Evolutionary conservation across 768 basidiomycete species (phyloP), one percentile per base, ranked within the genome.

Genomic region (Mrakia hoshinonis): DNA sequence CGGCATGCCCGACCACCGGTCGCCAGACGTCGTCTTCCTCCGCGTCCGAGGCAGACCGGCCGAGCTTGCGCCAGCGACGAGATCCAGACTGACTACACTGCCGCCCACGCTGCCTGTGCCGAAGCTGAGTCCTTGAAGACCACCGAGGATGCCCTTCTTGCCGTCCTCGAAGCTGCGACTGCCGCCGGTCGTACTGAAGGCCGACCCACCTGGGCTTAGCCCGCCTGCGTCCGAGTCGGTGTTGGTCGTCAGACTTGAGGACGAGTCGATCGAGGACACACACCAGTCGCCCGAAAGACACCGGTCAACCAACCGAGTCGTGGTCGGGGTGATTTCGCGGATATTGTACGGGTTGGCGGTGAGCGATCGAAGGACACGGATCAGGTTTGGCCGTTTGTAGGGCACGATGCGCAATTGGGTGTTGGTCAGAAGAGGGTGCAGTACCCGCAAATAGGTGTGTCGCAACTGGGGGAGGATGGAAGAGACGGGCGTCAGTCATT

Each of bases 391-490:
- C 10, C 93, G 89, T 78, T 99, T 99, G 82, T 98, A 97, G 15
- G 85, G 81, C 15, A 87, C 87, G 18, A 54, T 39, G 7, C 70
- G 70, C 20, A 99, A 83, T 79, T 99, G 96, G 0, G 95, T 98
- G 79, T 91, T 92, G 12, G 90, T 92, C 52, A 99, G 84, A 4
- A 99, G 86, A 0, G 95, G 96, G 77, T 98, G 91, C 20, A 99
- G 83, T 12, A 99, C 96, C 24, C 96, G 90, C 39, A 98, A 87
- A 78, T 93, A 99, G 0, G 95, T 98, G 78, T 99, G 95, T 62
- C 92, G 91, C 54, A 98, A 83, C 87, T 92, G 75, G 2, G 4
- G 20, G 31, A 71, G 12, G 22, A 0, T 4, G 29, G 39, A 39
- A 48, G 49, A 18, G 39, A 9, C 38, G 29, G 39, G 49, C 20